Evolutionary conservation across 179 eudicot genomes (phyloP), one percentile per base, ranked within the genome.

Genomic region (Drosera spatulata): DNA sequence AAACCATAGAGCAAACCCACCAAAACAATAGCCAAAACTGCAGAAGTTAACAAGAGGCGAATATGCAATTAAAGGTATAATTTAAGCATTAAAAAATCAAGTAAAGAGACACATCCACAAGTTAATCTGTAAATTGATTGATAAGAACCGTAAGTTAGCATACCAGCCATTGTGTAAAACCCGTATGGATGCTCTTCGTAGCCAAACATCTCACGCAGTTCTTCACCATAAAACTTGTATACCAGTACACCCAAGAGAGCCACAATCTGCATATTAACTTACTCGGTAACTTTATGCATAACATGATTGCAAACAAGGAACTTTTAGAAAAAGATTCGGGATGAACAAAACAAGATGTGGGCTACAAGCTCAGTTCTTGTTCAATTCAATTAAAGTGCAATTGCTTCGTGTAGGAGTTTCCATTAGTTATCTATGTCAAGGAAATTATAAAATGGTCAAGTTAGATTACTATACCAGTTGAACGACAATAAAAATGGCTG

Each of bases 1-100:
- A 93, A 93, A 22, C 99, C 99, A 80, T 93, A 93, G 61, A 93
- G 95, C 82, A 93, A 75, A 47, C 99, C 99, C 80, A 93, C 95
- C 79, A 93, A 73, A 66, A 93, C 70, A 69, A 89, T 79, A 41
- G 99, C 96, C 63, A 93, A 69, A 63, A 84, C 99, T 93, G 85
- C 84, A 73, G 58, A n/a, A 54, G 47, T 53, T 39, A 12, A 57
- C 43, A 62, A 42, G 50, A 14, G 50, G 22, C 37, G 10, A 13
- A 37, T 45, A 5, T 22, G 48, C 41, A 65, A 54, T 60, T 38
- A 59, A 33, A 50, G 42, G 22, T 43, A 7, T 4, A 41, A 55
- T 2, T n/a, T 1, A 22, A 22, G 33, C 1, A 22, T 22, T 22
- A 45, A 45, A 4, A 10, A 14, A 50, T 50, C 53, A 50, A 50